Percentiles rank a stretch among this genome's conserved stretches.
Conservation (phyloP, 306 rosid species). For the Delonix regia region DNA sequence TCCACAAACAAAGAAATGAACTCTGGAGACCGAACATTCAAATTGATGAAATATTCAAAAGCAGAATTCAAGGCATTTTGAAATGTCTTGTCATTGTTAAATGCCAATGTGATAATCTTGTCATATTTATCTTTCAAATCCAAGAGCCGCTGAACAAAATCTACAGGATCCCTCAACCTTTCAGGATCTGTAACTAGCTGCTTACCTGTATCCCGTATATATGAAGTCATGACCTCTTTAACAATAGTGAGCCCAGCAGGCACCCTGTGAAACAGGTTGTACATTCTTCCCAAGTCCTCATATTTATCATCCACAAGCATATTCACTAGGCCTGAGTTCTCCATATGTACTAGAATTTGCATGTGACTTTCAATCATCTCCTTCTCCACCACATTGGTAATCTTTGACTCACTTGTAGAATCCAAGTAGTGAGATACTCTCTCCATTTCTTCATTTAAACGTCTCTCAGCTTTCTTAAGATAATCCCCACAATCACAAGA, state of each 20-base stretch:
- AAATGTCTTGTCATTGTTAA: constrained; percentile 55
- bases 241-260: constrained; percentile 52
- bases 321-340: constrained; percentile 58
- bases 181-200: constrained; percentile 57
- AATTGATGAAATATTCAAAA: constrained; percentile 62
- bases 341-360: constrained; percentile 55
- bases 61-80: constrained; percentile 65
- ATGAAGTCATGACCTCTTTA: constrained; percentile 55
- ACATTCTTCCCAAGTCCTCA: constrained; percentile 58
- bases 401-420: constrained; percentile 49
- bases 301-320: constrained; percentile 60
- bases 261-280: constrained; percentile 54
- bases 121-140: constrained; percentile 63
- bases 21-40: constrained; percentile 63
- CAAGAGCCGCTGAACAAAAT: constrained; percentile 58
- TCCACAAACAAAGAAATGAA: constrained; percentile 64
- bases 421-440: constrained; percentile 62
- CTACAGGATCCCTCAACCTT: constrained; percentile 61
- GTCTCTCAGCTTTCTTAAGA: constrained; percentile 58
- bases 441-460: constrained; percentile 56
- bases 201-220: constrained; percentile 53
- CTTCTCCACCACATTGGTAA: constrained; percentile 55
- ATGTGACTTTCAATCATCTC: constrained; percentile 60
- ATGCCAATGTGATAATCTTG: constrained; percentile 46
- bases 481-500: constrained; percentile 63